Conservation (phyloP, 2,329 filamentous ascomycete genomes). For the Teratosphaeria destructans region DNA sequence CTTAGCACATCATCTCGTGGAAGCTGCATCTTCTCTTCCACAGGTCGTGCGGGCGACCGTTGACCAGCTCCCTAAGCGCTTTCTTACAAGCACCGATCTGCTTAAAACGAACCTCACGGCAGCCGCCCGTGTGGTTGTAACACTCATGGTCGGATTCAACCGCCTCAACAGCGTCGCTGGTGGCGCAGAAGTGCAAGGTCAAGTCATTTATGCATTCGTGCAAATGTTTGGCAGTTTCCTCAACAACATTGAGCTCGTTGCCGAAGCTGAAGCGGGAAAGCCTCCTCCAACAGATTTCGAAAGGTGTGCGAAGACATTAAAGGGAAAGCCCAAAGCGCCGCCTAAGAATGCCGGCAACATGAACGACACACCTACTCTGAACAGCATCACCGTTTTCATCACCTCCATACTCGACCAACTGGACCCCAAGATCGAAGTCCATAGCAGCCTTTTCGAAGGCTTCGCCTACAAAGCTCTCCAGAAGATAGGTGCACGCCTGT, state of each 20-base stretch:
- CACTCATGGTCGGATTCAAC: slow-evolving; percentile 15
- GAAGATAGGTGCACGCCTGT: slow-evolving; percentile 29
- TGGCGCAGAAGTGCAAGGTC: slow-evolving; percentile 9
- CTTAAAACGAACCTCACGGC: slow-evolving; percentile 13
- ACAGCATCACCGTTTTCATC: slow-evolving; percentile 25
- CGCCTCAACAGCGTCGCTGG: slow-evolving; percentile 10
- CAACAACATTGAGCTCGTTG: slow-evolving; percentile 20
- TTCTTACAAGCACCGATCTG: slow-evolving; percentile 1
- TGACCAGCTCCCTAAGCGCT: slow-evolving; percentile 1
- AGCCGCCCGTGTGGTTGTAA: slow-evolving; percentile 11
- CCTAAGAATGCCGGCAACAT: slow-evolving; percentile 7
- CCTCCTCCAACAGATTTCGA: background rate
- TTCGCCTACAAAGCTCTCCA: slow-evolving; percentile 32
- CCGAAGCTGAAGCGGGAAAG: slow-evolving; percentile 3
- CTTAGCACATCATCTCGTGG: slow-evolving; percentile 19
- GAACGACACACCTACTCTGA: slow-evolving; percentile 13
- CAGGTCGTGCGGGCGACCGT: slow-evolving; percentile 13
- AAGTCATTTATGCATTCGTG: slow-evolving; percentile 20
- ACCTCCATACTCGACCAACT: slow-evolving; percentile 27
- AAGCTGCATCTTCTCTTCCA: slow-evolving; percentile 12
- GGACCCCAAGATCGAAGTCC: slow-evolving; percentile 24
- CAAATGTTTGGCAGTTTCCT: slow-evolving; percentile 30
- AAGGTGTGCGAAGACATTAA: slow-evolving; percentile 1
- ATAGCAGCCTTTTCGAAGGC: slow-evolving; percentile 35
- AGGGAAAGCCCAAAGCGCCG: slow-evolving; percentile 9